Evolutionary conservation across 768 basidiomycete genomes (phyloP), one percentile per base, ranked within the genome.

Genomic region (Leccinum arenicola): DNA sequence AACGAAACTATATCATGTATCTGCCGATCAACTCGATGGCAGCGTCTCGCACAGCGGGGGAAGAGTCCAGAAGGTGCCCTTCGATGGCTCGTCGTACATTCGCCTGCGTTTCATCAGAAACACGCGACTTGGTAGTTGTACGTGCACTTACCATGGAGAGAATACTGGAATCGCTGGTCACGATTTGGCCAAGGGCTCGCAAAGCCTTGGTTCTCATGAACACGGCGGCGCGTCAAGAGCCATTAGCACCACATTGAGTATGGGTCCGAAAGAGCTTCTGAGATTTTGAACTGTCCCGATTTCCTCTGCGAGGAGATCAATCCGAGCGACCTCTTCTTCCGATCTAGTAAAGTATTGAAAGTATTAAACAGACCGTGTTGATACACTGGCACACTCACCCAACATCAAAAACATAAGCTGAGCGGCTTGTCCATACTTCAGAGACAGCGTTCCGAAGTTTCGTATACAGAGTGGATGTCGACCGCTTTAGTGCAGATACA

Each of bases 1-100:
- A 25, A 25, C 3, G 25, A 4, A 4, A 25, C 61, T 93, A 89
- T 36, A 95, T 84, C 79, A 98, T 88, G 67, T 98, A 96, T 75
- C 94, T 96, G n/a, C 97, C 97, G 58, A 98, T 92, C 58, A 99
- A 77, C 68, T 98, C 97, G 14, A 99, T 92, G 6, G 96, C 95
- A 5, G 95, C 94, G 70, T 99, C 97, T 11, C 97, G 90, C 7
- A 99, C 97, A 17, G 91, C 90, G 1, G 97, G 89, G 1, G 97
- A 98, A 62, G 83, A 89, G 65, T 99, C 97, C 2, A 91, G 78
- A 14, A 99, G 81, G 68, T 97, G 93, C 36, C 85, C 86, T 73
- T 98, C 94, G 63, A 99, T 93, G 2, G 91, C 86, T 50, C 83
- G 81, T 35, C 93, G 87, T 38, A 98, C 93, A 62, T 86, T 89